Evolutionary conservation across 139 green algal species (phyloP).

Genomic region (Pleodorina starrii): DNA sequence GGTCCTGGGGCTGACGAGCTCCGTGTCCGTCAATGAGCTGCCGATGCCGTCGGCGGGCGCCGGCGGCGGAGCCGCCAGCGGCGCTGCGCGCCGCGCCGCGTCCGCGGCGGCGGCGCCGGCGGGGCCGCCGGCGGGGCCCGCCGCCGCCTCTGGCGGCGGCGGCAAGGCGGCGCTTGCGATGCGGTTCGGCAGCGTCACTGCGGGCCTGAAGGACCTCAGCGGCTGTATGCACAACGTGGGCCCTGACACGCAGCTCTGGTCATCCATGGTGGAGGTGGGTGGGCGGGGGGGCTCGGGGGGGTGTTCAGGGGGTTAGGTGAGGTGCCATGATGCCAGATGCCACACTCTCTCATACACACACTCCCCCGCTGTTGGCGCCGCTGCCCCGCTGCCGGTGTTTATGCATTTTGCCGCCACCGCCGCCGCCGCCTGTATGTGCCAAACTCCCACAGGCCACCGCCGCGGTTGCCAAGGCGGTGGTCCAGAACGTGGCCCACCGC

Average conservation of each 20-base stretch:
- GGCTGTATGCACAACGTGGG: background rate
- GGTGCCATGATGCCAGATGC: too few species aligned
- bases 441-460: constrained; percentile 38
- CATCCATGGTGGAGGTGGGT: constrained; percentile 51
- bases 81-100: background rate
- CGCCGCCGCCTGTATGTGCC: too few species aligned
- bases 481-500: constrained; percentile 40
- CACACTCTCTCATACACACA: too few species aligned
- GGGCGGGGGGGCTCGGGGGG: too few species aligned
- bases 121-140: too few species aligned
- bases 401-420: too few species aligned
- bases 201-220: constrained; percentile 37
- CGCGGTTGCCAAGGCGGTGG: constrained; percentile 17
- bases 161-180: constrained; percentile 47
- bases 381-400: too few species aligned
- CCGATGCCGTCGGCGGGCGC: background rate
- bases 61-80: background rate
- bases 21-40: background rate
- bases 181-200: constrained; percentile 38
- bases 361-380: too few species aligned
- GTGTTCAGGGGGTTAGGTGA: too few species aligned
- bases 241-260: constrained; percentile 43
- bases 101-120: background rate
- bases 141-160: background rate
- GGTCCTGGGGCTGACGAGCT: background rate